Base-by-base conservation (phyloP, 2,329 filamentous ascomycete genomes). In the Lachnellula occidentalis region DNA sequence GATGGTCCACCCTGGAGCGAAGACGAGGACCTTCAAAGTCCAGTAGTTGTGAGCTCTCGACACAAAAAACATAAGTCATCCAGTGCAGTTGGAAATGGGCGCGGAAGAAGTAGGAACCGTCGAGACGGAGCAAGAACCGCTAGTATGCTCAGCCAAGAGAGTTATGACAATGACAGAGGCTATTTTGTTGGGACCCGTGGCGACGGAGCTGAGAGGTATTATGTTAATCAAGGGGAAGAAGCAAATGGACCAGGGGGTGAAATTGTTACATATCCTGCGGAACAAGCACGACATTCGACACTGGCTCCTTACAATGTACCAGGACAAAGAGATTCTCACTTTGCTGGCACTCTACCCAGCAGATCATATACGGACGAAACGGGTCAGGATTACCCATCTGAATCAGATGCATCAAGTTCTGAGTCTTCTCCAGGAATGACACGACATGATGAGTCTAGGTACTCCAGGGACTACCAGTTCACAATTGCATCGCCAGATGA, bases 401-500 rank as follows among this genome's bases (percentile, higher is more conserved):
- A 78, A 56, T 84, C 83, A 2, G 82, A 83, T 57, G 76, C 75
- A 14, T 82, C 81, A 15, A 83, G 80, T 69, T 71, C 75, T 31
- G 74, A 76, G 43, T 84, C 82, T 15, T 86, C 83, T 8, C 81
- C 82, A 1, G 77, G 76, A 31, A 78, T 76, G 58, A 76, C 73
- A 54, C 76, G 80, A 55, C 81, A 83, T 62, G 86, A 91, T 66
- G 81, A 90, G 68, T 89, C 86, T 53, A 83, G 91, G 65, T 95
- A 92, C 71, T 95, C 90, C 45, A 84, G 88, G 61, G 90, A 96
- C 71, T 96, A 95, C 70, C 89, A 95, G 65, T 96, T 96, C 70
- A 95, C 90, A 17, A 95, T 96, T 64, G 92, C 90, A 15, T 95
- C 90, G 14, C 91, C 92, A 5, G 94, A 97, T 70, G 92, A 97